These are phyloP conservation scores for Podosphaera fusca DNA, from an alignment of 2,329 filamentous ascomycete genomes.

Conservation along the genomic window DNA sequence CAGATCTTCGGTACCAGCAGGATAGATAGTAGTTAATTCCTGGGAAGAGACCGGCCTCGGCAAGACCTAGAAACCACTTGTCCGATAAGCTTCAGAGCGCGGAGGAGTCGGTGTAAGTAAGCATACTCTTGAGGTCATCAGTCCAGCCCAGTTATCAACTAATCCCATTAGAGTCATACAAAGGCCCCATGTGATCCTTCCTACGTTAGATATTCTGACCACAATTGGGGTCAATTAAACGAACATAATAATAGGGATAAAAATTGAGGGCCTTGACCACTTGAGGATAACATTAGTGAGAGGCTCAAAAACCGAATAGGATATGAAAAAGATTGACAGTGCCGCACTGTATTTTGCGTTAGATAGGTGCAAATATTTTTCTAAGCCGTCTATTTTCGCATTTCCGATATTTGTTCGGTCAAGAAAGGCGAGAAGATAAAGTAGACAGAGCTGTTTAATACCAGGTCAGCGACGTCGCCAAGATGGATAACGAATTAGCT, in stretches of 20 bases:
- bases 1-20: constrained; percentile 62
- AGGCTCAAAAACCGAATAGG: constrained; percentile 59
- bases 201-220: constrained; percentile 9
- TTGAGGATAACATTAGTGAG: constrained; percentile 53
- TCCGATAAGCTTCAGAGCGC: not conserved
- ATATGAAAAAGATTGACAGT: constrained; percentile 69
- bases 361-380: constrained; percentile 33
- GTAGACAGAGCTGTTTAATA: constrained; percentile 34
- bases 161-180: constrained; percentile 33
- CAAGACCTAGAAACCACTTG: constrained; percentile 40
- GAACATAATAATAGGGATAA: constrained; percentile 63
- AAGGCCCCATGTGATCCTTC: constrained; percentile 38
- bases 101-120: not conserved
- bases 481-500: constrained; percentile 1
- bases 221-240: constrained; percentile 20
- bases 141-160: constrained; percentile 13
- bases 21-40: constrained; percentile 61
- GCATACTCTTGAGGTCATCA: constrained; percentile 14
- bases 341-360: constrained; percentile 47
- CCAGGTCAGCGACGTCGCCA: not conserved
- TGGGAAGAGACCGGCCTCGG: constrained; percentile 54
- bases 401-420: constrained; percentile 63
- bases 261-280: constrained; percentile 48
- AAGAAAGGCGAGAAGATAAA: constrained; percentile 55
- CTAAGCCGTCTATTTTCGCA: constrained; percentile 41